A percentile compares a stretch with the other conserved stretches of the same genome.
These are phyloP conservation scores for Sporisorium exsertum DNA, from an alignment of 1,284 basidiomycete genomes.

Conservation along the genomic window DNA sequence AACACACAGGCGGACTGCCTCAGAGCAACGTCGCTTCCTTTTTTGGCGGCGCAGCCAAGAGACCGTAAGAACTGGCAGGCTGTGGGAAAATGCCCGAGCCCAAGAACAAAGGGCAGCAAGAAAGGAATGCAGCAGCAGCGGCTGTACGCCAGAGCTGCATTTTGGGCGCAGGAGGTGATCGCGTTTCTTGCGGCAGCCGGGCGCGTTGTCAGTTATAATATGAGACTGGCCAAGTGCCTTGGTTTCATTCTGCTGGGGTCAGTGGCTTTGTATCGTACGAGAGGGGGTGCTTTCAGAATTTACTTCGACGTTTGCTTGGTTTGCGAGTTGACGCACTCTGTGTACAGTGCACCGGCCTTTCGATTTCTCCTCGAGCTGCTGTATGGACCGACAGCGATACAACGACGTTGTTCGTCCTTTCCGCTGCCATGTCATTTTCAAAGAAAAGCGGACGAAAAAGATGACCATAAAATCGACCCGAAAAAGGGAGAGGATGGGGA, in stretches of 20 bases:
- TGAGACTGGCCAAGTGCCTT: background rate
- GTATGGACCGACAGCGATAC: too few species aligned
- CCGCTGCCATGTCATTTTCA: too few species aligned
- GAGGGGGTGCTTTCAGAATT: too few species aligned
- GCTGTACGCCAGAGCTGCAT: constrained; percentile 5
- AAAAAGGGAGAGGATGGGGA: background rate
- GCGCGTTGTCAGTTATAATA: background rate
- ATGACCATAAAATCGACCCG: background rate
- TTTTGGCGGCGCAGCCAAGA: constrained; percentile 2
- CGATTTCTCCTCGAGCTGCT: too few species aligned
- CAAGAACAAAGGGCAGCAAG: background rate
- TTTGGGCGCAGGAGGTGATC: constrained; percentile 10
- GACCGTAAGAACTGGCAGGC: background rate
- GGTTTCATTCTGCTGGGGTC: too few species aligned
- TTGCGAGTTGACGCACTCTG: too few species aligned
- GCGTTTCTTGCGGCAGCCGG: constrained; percentile 6
- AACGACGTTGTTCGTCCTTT: too few species aligned
- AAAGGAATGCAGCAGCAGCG: background rate
- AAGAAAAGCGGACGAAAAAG: background rate
- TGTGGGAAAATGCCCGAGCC: constrained; percentile 1
- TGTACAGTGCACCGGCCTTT: too few species aligned
- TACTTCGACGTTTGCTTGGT: too few species aligned
- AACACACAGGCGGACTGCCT: constrained; percentile 2
- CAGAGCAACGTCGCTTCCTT: background rate
- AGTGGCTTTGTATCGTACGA: constrained; percentile 13